Conservation (phyloP, 2,329 filamentous ascomycete species). For the Pseudonectria foliicola region DNA sequence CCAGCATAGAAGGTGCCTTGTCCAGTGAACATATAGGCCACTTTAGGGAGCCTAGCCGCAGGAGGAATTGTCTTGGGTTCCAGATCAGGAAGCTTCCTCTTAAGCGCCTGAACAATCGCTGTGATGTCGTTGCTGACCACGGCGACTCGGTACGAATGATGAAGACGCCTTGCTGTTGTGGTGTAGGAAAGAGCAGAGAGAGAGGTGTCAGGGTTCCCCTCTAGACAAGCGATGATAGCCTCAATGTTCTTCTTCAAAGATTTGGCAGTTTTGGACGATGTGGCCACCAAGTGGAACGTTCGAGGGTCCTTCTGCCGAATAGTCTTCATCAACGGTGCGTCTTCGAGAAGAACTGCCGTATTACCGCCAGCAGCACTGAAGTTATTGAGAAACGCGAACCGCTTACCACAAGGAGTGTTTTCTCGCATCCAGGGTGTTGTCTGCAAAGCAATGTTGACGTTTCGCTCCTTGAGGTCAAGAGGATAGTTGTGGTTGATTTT, state of each 20-base stretch:
- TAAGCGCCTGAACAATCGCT: slow-evolving; percentile 3
- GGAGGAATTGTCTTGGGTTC: slow-evolving; percentile 12
- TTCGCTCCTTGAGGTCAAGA: slow-evolving; percentile 47
- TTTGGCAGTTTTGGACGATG: slow-evolving; percentile 49
- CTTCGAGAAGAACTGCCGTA: slow-evolving; percentile 59
- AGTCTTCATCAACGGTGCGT: slow-evolving; percentile 43
- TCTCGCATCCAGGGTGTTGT: slow-evolving; percentile 42
- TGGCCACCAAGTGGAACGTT: slow-evolving; percentile 48
- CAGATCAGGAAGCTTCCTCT: slow-evolving; percentile 7
- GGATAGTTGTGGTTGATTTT: slow-evolving; percentile 55
- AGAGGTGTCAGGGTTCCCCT: slow-evolving; percentile 40
- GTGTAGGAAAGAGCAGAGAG: slow-evolving; percentile 59
- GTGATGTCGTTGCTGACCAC: slow-evolving; percentile 27
- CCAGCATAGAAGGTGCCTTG: slow-evolving; percentile 33
- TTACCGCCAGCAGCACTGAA: slow-evolving; percentile 68
- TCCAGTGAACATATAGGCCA: slow-evolving; percentile 39
- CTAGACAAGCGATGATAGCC: slow-evolving; percentile 47
- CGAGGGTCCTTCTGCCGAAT: slow-evolving; percentile 44
- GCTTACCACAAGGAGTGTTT: slow-evolving; percentile 33
- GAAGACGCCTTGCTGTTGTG: slow-evolving; percentile 57
- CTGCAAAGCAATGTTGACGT: slow-evolving; percentile 52
- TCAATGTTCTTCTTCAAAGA: slow-evolving; percentile 54
- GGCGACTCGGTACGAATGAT: slow-evolving; percentile 50
- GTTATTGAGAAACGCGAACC: slow-evolving; percentile 56
- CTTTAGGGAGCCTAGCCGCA: slow-evolving; percentile 7